Base-by-base conservation (phyloP, 352 stramenopile genomes). In the Saprolegnia diclina region DNA sequence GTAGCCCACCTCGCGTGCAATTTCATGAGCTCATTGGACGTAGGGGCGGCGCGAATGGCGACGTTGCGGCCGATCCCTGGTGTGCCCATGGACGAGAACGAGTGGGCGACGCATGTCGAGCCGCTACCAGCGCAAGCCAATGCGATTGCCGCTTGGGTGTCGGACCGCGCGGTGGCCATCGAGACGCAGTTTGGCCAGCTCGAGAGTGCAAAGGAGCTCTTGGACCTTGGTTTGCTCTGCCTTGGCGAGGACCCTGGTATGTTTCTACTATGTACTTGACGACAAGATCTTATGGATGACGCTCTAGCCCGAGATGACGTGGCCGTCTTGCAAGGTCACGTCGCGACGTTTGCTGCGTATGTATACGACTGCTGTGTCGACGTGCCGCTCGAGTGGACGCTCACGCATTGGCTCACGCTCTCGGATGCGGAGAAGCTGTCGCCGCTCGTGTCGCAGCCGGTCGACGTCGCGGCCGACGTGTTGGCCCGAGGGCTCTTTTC, bases 161-260 rank as follows among this genome's bases (percentile, higher is more conserved):
- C 19, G 7, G 29, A 29, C 5, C 63, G 63, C 10, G 53, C n/a
- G 19, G 44, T 62, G 21, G 63, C 46, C 35, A 69, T 69, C 44
- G 63, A 69, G 21, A 69, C 42, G 18, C 37, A 61, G 38, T 63
- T 69, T 46, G 63, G 63, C n/a, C 26, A 61, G 37, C 44, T 69
- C 22, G 63, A 61, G 16, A 45, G 44, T 37, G 63, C 63, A 4
- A 29, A 48, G 11, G 40, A 45, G 35, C 53, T 69, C 2, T 22
- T 69, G 19, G 45, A 26, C n/a, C 35, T 69, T 18, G 24, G 45
- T 19, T 13, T 22, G 22, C 18, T 13, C 19, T 69, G 45, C 38
- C 18, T 69, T 38, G 35, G 37, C 40, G 29, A 35, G 29, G 29
- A 5, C 29, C 29, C 29, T 35, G 29, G 29, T 35, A 35, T 5